These are phyloP conservation scores for Ceratobasidium sp. DNA, from an alignment of 1,284 basidiomycete genomes.

Conservation along the genomic window DNA sequence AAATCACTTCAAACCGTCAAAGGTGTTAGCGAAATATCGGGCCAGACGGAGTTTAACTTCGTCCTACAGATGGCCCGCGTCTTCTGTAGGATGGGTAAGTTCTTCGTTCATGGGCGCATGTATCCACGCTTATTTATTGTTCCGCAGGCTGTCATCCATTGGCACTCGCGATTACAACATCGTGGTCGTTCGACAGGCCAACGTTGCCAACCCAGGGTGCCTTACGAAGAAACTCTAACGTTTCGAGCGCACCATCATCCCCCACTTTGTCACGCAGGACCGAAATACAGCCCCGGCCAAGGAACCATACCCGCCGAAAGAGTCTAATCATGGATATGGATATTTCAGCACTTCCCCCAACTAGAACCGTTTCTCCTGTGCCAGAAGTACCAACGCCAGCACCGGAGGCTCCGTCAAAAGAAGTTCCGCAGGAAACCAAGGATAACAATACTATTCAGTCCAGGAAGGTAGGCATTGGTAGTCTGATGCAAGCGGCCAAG, in stretches of 20 bases:
- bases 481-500: slow-evolving; percentile 84
- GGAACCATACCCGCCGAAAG: slow-evolving; percentile 36
- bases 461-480: slow-evolving; percentile 77
- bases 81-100: slow-evolving; percentile 87
- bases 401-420: slow-evolving; percentile 4
- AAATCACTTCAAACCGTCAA: slow-evolving; percentile 90
- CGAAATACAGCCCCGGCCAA: slow-evolving; percentile 42
- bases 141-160: slow-evolving; percentile 84
- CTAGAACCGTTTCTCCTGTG: slow-evolving; percentile 59
- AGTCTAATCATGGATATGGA: slow-evolving; percentile 75
- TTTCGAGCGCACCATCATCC: slow-evolving; percentile 33
- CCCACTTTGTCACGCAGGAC: slow-evolving; percentile 39
- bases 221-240: slow-evolving; percentile 40
- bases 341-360: slow-evolving; percentile 66
- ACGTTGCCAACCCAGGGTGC: slow-evolving; percentile 48
- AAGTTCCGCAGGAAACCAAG: slow-evolving; percentile 32
- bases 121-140: slow-evolving; percentile 22
- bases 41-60: slow-evolving; percentile 87
- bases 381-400: slow-evolving; percentile 7
- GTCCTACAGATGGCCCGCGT: slow-evolving; percentile 90
- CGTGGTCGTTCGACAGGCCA: slow-evolving; percentile 89
- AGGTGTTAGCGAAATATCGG: slow-evolving; percentile 87
- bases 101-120: background rate
- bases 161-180: slow-evolving; percentile 81
- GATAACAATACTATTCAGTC: slow-evolving; percentile 54